Evolutionary conservation across 108 stramenopile genomes (phyloP).

Genomic region (Asterionellopsis glacialis): DNA sequence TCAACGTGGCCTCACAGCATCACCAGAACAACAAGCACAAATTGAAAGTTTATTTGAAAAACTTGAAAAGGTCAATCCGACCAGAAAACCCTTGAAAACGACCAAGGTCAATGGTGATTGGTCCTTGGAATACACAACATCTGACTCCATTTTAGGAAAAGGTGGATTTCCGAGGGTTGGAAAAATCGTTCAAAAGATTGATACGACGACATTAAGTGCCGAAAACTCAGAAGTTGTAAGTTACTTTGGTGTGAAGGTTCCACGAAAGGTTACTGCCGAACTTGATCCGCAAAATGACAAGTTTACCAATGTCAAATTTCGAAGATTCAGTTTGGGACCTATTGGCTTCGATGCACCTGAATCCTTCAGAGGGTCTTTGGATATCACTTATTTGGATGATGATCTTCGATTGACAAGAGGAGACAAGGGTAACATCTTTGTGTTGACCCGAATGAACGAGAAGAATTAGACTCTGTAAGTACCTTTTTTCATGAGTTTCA

Average conservation of each 20-base stretch:
- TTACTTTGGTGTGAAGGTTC: slow-evolving; percentile 31
- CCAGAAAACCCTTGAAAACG: slow-evolving; percentile 30
- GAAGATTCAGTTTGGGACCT: slow-evolving; percentile 40
- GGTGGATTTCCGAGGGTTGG: slow-evolving; percentile 37
- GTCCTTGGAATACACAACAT: slow-evolving; percentile 50
- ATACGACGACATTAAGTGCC: slow-evolving; percentile 32
- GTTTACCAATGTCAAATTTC: slow-evolving; percentile 45
- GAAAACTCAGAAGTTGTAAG: slow-evolving; percentile 44
- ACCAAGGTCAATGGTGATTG: slow-evolving; percentile 40
- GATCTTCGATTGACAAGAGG: slow-evolving; percentile 12
- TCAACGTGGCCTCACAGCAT: slow-evolving; percentile 36
- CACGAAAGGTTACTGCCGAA: slow-evolving; percentile 37
- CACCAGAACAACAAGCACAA: slow-evolving; percentile 31
- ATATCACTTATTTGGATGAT: slow-evolving; percentile 57
- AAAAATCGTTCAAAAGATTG: slow-evolving; percentile 43
- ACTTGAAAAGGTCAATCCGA: slow-evolving; percentile 43
- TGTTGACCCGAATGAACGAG: no score
- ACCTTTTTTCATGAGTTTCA: no score
- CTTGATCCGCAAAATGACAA: slow-evolving; percentile 33
- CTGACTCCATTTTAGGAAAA: slow-evolving; percentile 38
- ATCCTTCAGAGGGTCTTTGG: slow-evolving; percentile 37
- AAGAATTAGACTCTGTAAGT: no score
- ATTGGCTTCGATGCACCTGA: slow-evolving; percentile 51
- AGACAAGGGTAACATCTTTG: no score
- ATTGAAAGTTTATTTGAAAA: slow-evolving; percentile 31